phyloP scores from a whole-genome alignment of 1,284 basidiomycete genomes.

The Somion occarium region DNA sequence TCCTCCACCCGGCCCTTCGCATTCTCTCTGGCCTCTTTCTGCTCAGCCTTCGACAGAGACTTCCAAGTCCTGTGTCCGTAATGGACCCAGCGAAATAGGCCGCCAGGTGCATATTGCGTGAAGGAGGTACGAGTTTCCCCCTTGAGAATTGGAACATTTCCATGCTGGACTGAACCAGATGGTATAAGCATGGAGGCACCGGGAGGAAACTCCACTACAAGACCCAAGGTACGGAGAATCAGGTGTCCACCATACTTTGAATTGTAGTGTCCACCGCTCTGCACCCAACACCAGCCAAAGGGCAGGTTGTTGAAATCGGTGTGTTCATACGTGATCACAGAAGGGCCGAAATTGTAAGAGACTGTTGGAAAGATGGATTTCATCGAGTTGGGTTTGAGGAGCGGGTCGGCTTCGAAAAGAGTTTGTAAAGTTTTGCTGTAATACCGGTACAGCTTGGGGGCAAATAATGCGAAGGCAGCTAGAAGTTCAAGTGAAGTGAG shows the following conservation, averaged over 20 bases:
- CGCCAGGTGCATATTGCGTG: slow-evolving; percentile 22
- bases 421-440: slow-evolving; percentile 4
- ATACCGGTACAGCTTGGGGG: slow-evolving; percentile 9
- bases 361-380: slow-evolving; percentile 7
- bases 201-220: slow-evolving; percentile 23
- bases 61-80: slow-evolving; percentile 11
- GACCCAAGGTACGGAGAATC: slow-evolving; percentile 19
- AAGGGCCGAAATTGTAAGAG: slow-evolving; percentile 20
- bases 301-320: slow-evolving; percentile 19
- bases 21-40: too few species aligned
- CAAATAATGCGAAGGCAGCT: slow-evolving; percentile 8
- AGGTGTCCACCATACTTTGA: slow-evolving; percentile 21
- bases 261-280: slow-evolving; percentile 20
- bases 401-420: background rate
- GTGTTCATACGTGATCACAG: slow-evolving; percentile 11
- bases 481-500: background rate
- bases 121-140: slow-evolving; percentile 21
- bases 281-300: slow-evolving; percentile 21
- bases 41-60: too few species aligned
- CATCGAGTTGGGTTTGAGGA: slow-evolving; percentile 1
- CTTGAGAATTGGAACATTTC: slow-evolving; percentile 19
- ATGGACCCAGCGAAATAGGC: slow-evolving; percentile 22
- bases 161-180: slow-evolving; percentile 22
- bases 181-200: slow-evolving; percentile 22
- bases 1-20: too few species aligned